Evolutionary conservation across 139 green algal genomes (phyloP).

Genomic region (Pedinophyceae sp.): DNA sequence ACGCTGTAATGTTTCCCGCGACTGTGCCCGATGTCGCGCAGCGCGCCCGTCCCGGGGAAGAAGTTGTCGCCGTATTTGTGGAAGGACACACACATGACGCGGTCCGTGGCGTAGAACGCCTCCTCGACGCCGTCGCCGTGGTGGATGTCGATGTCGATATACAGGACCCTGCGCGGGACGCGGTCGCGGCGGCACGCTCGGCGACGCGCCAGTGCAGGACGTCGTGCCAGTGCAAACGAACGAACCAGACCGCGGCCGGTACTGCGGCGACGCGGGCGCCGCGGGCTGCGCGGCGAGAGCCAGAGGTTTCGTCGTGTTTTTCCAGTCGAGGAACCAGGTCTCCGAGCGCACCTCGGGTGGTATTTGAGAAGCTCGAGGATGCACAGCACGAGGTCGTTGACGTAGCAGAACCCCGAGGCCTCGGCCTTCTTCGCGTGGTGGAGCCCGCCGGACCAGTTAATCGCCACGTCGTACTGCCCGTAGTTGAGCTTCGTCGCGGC

Average conservation of each 20-base stretch:
- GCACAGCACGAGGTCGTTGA: slow-evolving; percentile 97
- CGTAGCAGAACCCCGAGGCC: slow-evolving; percentile 87
- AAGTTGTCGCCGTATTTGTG: slow-evolving; percentile 80
- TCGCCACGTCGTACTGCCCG: slow-evolving; percentile 58
- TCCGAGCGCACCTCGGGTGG: slow-evolving; percentile 28
- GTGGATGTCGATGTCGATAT: slow-evolving; percentile 76
- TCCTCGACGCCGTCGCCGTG: slow-evolving; percentile 77
- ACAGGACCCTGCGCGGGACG: slow-evolving; percentile 38
- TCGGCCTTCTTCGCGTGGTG: slow-evolving; percentile 88
- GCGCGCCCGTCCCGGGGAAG: slow-evolving; percentile 85
- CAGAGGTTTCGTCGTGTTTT: too few relatives aligned
- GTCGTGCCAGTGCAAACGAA: too few relatives aligned
- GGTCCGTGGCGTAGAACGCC: slow-evolving; percentile 65
- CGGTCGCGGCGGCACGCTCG: not conserved
- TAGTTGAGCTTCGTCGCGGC: slow-evolving; percentile 83
- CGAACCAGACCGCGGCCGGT: too few relatives aligned
- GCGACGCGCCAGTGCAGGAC: too few relatives aligned
- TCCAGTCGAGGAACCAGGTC: too few relatives aligned
- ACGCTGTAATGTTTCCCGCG: slow-evolving; percentile 54
- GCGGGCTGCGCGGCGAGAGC: too few relatives aligned
- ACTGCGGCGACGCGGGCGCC: too few relatives aligned
- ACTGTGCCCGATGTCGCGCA: slow-evolving; percentile 60
- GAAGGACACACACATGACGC: slow-evolving; percentile 65
- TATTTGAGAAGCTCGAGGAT: slow-evolving; percentile 92
- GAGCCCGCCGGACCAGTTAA: slow-evolving; percentile 95